phyloP scores from a whole-genome alignment of 2,329 filamentous ascomycete species.

The Ceratocystis huliohia region DNA sequence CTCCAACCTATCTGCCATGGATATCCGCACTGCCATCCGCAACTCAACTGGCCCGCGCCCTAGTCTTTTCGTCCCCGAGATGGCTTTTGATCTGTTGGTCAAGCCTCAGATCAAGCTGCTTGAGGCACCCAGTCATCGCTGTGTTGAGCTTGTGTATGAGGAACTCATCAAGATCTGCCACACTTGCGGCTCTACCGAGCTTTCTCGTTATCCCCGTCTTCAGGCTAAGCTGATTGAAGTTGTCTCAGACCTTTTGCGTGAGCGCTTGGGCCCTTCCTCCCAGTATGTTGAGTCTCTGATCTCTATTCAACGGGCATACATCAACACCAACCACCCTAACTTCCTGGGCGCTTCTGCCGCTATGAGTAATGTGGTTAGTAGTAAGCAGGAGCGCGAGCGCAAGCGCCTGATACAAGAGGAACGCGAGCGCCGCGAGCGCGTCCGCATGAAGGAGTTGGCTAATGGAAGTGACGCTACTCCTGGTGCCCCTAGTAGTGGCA shows the following conservation, averaged over 20 bases:
- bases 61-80: constrained; percentile 91
- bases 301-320: constrained; percentile 93
- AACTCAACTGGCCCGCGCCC: constrained; percentile 94
- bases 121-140: constrained; percentile 87
- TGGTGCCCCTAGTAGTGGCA: constrained; percentile 8
- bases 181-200: constrained; percentile 89
- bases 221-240: constrained; percentile 97
- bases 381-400: constrained; percentile 87
- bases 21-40: constrained; percentile 92
- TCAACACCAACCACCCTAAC: constrained; percentile 98
- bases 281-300: constrained; percentile 92
- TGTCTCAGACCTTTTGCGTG: constrained; percentile 85
- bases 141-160: constrained; percentile 95
- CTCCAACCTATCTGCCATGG: constrained; percentile 81
- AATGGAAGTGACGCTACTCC: constrained; percentile 47
- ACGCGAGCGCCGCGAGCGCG: constrained; percentile 69
- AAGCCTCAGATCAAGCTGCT: constrained; percentile 98
- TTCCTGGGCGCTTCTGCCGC: constrained; percentile 92
- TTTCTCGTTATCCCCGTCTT: constrained; percentile 79
- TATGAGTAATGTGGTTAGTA: constrained; percentile 92
- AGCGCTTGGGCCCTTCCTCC: constrained; percentile 79
- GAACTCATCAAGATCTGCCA: constrained; percentile 99
- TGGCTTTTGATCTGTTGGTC: constrained; percentile 92
- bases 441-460: constrained; percentile 70
- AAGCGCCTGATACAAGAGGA: constrained; percentile 70